Conservation (phyloP, 2,329 filamentous ascomycete species). For the Escovopsis sp. region DNA sequence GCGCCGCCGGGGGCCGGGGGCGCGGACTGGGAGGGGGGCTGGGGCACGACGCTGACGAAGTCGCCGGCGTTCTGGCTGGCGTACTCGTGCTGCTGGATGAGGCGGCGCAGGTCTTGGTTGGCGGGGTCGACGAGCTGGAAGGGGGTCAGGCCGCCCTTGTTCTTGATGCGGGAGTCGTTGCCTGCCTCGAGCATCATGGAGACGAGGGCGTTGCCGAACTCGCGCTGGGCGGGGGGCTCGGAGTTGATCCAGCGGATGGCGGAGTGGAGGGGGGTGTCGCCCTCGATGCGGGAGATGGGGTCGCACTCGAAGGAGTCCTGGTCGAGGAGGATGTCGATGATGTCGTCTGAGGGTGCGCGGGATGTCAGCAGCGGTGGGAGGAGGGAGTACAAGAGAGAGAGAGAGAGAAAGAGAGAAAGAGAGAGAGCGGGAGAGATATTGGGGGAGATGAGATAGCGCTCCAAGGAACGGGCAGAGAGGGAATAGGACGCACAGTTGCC, state of each 20-base stretch:
- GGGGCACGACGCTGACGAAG: conserved; percentile 27
- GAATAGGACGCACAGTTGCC: conserved; percentile 76
- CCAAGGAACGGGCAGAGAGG: too few relatives aligned
- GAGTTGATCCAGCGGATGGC: conserved; percentile 64
- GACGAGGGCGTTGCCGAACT: conserved; percentile 50
- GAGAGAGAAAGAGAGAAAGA: background rate
- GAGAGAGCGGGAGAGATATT: background rate
- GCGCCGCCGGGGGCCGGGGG: conserved; percentile 6
- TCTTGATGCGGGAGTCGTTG: conserved; percentile 39
- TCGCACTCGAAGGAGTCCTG: conserved; percentile 78
- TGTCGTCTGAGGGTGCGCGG: conserved; percentile 42
- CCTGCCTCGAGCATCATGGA: conserved; percentile 75
- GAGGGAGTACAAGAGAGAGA: background rate
- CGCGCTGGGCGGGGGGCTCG: conserved; percentile 45
- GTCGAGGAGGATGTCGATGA: conserved; percentile 70
- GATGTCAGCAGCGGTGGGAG: conserved; percentile 4
- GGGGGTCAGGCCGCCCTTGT: conserved; percentile 59
- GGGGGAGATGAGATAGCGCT: too few relatives aligned
- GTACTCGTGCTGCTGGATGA: conserved; percentile 59
- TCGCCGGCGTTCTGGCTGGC: conserved; percentile 41
- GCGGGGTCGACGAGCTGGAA: conserved; percentile 58
- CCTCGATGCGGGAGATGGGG: conserved; percentile 52
- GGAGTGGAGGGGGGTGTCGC: conserved; percentile 67
- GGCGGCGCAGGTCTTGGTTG: conserved; percentile 43
- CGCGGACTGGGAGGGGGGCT: conserved; percentile 8